Base-by-base conservation (phyloP, 1,284 basidiomycete genomes). In the Cryptococcus sp. region DNA sequence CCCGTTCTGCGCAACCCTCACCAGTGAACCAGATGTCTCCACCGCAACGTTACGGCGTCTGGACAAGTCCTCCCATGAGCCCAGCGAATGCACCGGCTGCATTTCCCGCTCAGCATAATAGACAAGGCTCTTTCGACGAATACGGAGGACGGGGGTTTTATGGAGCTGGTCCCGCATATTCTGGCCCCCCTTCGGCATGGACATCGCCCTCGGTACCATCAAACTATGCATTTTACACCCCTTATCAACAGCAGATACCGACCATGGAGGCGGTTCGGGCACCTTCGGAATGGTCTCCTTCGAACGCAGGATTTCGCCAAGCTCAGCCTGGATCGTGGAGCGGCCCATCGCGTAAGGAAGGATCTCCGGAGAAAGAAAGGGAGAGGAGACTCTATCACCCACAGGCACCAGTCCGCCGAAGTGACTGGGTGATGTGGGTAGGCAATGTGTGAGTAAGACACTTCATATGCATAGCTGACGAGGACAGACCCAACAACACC, bases 371-470 rank as follows among this genome's bases (percentile, higher is more conserved):
- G 53, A 64, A 64, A 50, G 67, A 69, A 48, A 54, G 64, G 38
- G 73, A 73, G 59, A 61, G 78, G 47, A 79, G 78, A 59, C 65
- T 72, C 20, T 80, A 79, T 62, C 78, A 80, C 57, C 78, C 78
- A 17, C 76, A 77, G 50, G 65, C 80, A 4, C 80, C 80, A 15
- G 79, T 85, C 7, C 83, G 88, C 50, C 84, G 91, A 13, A 92
- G 90, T 20, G 91, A 93, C 63, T 94, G 88, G 88, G 93, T 95
- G 2, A 91, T 96, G 89, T 97, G 94, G 95, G 77, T 79, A 8
- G 78, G 78, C 40, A 79, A 79, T 55, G 78, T 79, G 75, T 78
- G 57, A 74, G 75, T 76, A 7, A 47, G 51, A 16, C 55, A 17
- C 3, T 35, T 38, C 7, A 6, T 3, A 11, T n/a, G 22, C 39